Evolutionary conservation across 495 filamentous ascomycete species (phyloP).

Genomic region (Penicillium riverlandense): DNA sequence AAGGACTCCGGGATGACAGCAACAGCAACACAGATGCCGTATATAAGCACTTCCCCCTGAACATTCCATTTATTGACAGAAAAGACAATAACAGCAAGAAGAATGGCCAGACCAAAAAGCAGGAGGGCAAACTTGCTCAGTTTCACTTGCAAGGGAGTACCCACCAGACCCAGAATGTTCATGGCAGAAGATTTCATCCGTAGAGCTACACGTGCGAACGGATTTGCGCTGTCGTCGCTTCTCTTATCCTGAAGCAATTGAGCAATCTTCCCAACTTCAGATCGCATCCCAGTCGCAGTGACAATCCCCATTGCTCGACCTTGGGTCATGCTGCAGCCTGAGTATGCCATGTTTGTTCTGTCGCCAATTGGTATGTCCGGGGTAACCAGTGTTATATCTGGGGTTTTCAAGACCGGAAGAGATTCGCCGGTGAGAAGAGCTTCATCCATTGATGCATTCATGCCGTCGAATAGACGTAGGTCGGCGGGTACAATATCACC

Average conservation of each 20-base stretch:
- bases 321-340: slow-evolving; percentile 66
- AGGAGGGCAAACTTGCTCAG: slow-evolving; percentile 56
- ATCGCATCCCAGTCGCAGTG: slow-evolving; percentile 56
- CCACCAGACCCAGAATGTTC: slow-evolving; percentile 45
- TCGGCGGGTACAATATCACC: slow-evolving; percentile 78
- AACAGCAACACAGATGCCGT: slow-evolving; percentile 53
- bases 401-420: slow-evolving; percentile 27
- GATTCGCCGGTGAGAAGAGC: slow-evolving; percentile 69
- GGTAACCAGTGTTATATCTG: slow-evolving; percentile 60
- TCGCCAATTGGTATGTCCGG: slow-evolving; percentile 62
- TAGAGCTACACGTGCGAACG: slow-evolving; percentile 41
- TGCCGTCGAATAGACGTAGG: slow-evolving; percentile 19
- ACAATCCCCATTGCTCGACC: slow-evolving; percentile 76
- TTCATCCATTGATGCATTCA: slow-evolving; percentile 56
- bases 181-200: slow-evolving; percentile 55
- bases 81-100: slow-evolving; percentile 54
- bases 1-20: slow-evolving; percentile 56
- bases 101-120: slow-evolving; percentile 51
- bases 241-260: slow-evolving; percentile 34
- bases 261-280: slow-evolving; percentile 58
- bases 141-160: slow-evolving; percentile 53
- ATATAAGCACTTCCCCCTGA: slow-evolving; percentile 49
- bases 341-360: slow-evolving; percentile 38
- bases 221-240: slow-evolving; percentile 23
- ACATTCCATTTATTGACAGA: slow-evolving; percentile 44